phyloP scores from a whole-genome alignment of 495 filamentous ascomycete genomes.

The Penicillium cataractarum region DNA sequence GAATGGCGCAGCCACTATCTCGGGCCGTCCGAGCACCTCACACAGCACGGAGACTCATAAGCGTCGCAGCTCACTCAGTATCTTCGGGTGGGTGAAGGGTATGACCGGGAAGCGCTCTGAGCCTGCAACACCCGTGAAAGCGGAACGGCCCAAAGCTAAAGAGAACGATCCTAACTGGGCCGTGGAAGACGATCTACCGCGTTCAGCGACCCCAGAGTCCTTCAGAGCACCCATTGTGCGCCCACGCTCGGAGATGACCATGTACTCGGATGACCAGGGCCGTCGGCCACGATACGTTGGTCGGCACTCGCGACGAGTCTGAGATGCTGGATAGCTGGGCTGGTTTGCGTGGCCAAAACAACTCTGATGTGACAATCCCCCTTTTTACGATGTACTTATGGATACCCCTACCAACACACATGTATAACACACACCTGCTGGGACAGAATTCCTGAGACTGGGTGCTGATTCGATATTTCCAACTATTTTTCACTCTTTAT shows the following conservation, averaged over 20 bases:
- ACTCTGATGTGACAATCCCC: not conserved
- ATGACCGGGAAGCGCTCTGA: constrained; percentile 35
- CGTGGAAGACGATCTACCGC: constrained; percentile 13
- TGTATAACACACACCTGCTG: not conserved
- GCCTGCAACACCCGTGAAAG: constrained; percentile 8
- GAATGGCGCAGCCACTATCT: constrained; percentile 24
- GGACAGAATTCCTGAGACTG: not conserved
- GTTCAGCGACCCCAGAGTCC: constrained; percentile 23
- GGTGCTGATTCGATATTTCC: not conserved
- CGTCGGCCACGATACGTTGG: constrained; percentile 46
- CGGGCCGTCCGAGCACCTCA: constrained; percentile 35
- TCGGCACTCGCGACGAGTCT: constrained; percentile 38
- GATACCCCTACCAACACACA: constrained; percentile 2
- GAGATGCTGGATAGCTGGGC: not conserved
- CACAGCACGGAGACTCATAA: constrained; percentile 38
- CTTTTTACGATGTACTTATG: not conserved
- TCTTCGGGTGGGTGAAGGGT: constrained; percentile 52
- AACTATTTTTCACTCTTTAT: constrained; percentile 1
- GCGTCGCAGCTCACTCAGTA: constrained; percentile 44
- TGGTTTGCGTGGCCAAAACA: not conserved
- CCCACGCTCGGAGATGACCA: constrained; percentile 25
- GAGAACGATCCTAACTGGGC: constrained; percentile 22
- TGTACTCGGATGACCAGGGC: constrained; percentile 21
- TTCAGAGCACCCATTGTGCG: constrained; percentile 17
- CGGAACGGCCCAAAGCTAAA: constrained; percentile 28